These are phyloP conservation scores for Kentomonas sorsogonicus DNA, from an alignment of 208 protist species.

Conservation along the genomic window DNA sequence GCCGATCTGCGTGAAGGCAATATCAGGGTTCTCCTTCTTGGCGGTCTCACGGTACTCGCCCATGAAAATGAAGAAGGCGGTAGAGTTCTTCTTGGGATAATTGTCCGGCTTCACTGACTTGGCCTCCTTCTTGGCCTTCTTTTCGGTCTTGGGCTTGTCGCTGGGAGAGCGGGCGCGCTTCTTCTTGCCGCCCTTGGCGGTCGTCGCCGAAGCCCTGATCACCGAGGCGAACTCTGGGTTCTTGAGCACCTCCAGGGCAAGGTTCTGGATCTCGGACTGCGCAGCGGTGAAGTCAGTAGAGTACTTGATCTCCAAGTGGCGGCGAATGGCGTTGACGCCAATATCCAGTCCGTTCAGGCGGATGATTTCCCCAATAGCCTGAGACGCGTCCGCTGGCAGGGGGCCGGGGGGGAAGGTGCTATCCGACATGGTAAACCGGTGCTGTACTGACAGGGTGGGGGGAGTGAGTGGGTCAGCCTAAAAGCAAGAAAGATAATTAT, in stretches of 20 bases:
- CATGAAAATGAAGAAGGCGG: constrained; percentile 70
- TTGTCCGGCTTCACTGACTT: constrained; percentile 51
- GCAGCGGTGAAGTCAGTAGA: constrained; percentile 61
- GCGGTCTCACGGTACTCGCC: constrained; percentile 65
- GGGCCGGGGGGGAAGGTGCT: constrained; percentile 39
- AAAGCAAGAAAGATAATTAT: constrained; percentile 3
- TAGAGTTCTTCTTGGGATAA: constrained; percentile 50
- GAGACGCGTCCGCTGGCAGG: constrained; percentile 61
- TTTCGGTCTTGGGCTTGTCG: constrained; percentile 26
- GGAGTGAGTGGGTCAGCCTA: neutral
- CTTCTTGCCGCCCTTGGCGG: constrained; percentile 1
- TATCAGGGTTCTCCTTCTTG: constrained; percentile 59
- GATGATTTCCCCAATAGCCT: constrained; percentile 47
- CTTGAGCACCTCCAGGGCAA: constrained; percentile 40
- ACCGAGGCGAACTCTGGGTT: constrained; percentile 49
- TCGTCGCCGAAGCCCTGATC: constrained; percentile 6
- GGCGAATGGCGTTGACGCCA: constrained; percentile 50
- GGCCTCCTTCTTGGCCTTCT: constrained; percentile 62
- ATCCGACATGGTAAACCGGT: constrained; percentile 23
- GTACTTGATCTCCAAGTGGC: constrained; percentile 65
- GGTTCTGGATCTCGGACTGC: constrained; percentile 26
- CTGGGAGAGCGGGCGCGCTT: neutral
- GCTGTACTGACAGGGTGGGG: neutral
- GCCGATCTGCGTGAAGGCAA: constrained; percentile 66
- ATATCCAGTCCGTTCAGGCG: constrained; percentile 61